phyloP scores from a whole-genome alignment of 768 basidiomycete genomes.

The Piloderma croceum region DNA sequence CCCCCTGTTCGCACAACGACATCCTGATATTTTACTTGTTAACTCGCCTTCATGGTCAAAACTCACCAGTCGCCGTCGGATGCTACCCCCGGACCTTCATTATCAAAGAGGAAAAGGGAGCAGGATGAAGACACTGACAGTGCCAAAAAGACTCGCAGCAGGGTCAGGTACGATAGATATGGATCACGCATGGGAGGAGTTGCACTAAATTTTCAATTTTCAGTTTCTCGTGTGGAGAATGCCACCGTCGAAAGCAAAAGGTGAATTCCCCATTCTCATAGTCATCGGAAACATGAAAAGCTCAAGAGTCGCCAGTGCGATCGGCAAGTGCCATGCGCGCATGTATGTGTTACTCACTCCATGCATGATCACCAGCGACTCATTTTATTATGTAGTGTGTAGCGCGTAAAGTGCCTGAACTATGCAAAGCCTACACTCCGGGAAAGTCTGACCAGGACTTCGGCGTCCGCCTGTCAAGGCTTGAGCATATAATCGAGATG shows the following conservation, averaged over 20 bases:
- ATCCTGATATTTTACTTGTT: too few relatives aligned
- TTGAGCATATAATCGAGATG: slow-evolving; percentile 77
- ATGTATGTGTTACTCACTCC: slow-evolving; percentile 43
- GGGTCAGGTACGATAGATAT: slow-evolving; percentile 76
- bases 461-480: slow-evolving; percentile 61
- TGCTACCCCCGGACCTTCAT: slow-evolving; percentile 29
- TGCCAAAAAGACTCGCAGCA: slow-evolving; percentile 61
- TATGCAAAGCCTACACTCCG: slow-evolving; percentile 85
- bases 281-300: slow-evolving; percentile 8
- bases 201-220: slow-evolving; percentile 3
- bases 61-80: too few relatives aligned
- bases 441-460: slow-evolving; percentile 84
- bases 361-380: slow-evolving; percentile 10
- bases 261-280: slow-evolving; percentile 28
- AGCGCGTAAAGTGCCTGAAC: slow-evolving; percentile 79
- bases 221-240: slow-evolving; percentile 84
- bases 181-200: too few relatives aligned
- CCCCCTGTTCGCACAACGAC: too few relatives aligned
- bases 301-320: slow-evolving; percentile 54
- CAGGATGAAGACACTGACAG: slow-evolving; percentile 51
- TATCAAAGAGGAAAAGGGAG: slow-evolving; percentile 56
- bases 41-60: too few relatives aligned
- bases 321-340: slow-evolving; percentile 78
- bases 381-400: slow-evolving; percentile 49
- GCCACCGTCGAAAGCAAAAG: slow-evolving; percentile 86